phyloP scores from a whole-genome alignment of 768 basidiomycete species.

The Lyophyllum atratum region DNA sequence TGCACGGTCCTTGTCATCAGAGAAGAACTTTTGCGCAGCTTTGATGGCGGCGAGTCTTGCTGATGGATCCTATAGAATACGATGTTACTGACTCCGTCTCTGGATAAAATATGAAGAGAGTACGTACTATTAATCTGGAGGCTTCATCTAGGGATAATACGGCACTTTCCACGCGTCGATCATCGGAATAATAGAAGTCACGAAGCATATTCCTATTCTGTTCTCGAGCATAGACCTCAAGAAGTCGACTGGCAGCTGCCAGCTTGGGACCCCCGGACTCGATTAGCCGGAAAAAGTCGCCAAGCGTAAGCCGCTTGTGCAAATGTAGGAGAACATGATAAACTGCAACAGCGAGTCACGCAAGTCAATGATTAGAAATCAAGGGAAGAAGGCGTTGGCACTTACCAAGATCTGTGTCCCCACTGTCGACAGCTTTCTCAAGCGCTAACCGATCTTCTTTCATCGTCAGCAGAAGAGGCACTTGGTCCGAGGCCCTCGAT shows the following conservation, averaged over 20 bases:
- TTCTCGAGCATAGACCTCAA: constrained; percentile 90
- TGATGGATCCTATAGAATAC: constrained; percentile 60
- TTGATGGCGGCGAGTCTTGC: constrained; percentile 74
- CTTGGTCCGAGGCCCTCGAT: constrained; percentile 85
- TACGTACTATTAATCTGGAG: constrained; percentile 55
- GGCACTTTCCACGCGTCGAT: constrained; percentile 91
- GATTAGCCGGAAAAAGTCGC: constrained; percentile 91
- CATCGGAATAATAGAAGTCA: constrained; percentile 98
- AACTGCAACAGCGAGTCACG: constrained; percentile 53
- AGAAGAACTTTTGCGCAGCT: constrained; percentile 89
- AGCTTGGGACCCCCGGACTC: constrained; percentile 85
- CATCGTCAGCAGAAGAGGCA: constrained; percentile 91
- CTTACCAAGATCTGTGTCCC: constrained; percentile 90
- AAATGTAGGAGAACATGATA: constrained; percentile 92
- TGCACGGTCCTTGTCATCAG: constrained; percentile 86
- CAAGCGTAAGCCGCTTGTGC: constrained; percentile 79
- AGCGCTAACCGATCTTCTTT: constrained; percentile 90
- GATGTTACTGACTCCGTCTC: not conserved
- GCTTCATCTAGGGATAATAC: constrained; percentile 88
- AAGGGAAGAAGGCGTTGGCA: constrained; percentile 14
- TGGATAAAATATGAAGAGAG: not conserved
- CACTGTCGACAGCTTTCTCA: constrained; percentile 89
- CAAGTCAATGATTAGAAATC: not conserved
- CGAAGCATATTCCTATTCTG: constrained; percentile 90
- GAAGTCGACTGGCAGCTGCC: constrained; percentile 71